Conservation (phyloP, 139 green algal species). For the Parachlorella kessleri region DNA sequence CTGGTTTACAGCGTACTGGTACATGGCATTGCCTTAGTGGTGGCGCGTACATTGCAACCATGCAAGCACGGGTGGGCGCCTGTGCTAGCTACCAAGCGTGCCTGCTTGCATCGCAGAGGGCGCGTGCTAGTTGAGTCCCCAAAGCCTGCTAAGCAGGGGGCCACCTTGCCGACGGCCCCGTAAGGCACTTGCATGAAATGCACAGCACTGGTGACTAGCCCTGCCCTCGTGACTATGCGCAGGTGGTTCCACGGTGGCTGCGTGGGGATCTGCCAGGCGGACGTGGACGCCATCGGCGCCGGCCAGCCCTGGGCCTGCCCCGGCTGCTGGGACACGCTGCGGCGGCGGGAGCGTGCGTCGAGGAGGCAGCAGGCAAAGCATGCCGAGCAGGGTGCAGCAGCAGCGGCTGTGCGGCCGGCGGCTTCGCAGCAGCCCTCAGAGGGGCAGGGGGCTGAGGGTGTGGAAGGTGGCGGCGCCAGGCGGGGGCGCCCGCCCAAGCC, state of each 20-base stretch:
- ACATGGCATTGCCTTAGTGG: too few relatives aligned
- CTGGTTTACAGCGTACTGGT: too few relatives aligned
- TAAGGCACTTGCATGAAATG: too few relatives aligned
- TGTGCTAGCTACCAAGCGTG: too few relatives aligned
- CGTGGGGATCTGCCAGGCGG: slow-evolving; percentile 23
- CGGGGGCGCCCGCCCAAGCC: slow-evolving; percentile 18
- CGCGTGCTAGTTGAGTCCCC: too few relatives aligned
- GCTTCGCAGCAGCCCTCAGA: too few relatives aligned
- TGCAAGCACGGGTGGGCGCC: background rate
- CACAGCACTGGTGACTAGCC: too few relatives aligned
- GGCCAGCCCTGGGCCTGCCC: slow-evolving; percentile 35
- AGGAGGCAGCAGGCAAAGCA: slow-evolving; percentile 15
- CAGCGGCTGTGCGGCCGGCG: background rate
- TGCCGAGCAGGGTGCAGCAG: background rate
- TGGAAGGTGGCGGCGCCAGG: background rate
- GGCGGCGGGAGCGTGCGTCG: slow-evolving; percentile 15
- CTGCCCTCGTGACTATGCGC: too few relatives aligned
- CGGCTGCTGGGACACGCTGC: slow-evolving; percentile 15
- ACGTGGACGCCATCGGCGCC: slow-evolving; percentile 17
- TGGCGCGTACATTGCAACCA: too few relatives aligned
- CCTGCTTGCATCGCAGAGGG: too few relatives aligned
- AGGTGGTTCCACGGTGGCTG: slow-evolving; percentile 50
- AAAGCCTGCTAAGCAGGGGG: too few relatives aligned
- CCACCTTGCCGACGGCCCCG: too few relatives aligned
- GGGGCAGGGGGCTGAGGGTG: background rate